Evolutionary conservation across 2,329 filamentous ascomycete genomes (phyloP), one percentile per base, ranked within the genome.

Genomic region (Gnomoniopsis smithogilvyi): DNA sequence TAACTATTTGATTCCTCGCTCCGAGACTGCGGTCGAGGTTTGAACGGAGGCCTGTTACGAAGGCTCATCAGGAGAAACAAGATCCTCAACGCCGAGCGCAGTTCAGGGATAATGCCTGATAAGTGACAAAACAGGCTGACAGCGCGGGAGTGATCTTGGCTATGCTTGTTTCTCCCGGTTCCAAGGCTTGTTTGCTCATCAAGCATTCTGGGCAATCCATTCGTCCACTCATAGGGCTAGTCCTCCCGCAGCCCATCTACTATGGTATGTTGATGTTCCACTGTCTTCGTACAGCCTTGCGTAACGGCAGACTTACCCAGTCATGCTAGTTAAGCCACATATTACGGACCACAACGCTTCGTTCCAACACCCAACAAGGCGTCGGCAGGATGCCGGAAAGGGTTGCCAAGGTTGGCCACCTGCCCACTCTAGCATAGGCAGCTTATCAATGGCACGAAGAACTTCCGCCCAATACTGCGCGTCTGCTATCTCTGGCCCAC

Each of bases 111-210:
- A 6, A 21, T 8, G 30, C 24, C 26, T 54, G 43, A 38, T 54
- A 48, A 54, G 10, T 54, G 52, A 54, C 52, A 54, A 3, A 48
- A 48, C 22, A 8, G 10, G 43, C 46, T 54, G 52, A 54, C 52
- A 47, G 21, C 17, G 26, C n/a, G n/a, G 26, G 43, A 46, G 43
- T 19, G 43, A 46, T 46, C 14, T 46, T 46, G n/a, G 43, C 43
- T n/a, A 21, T 46, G 43, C 43, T 22, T 46, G 43, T 21, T 22
- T 46, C 26, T 46, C 4, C 12, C 36, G 17, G 36, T 12, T 4
- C 6, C 36, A n/a, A 46, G 19, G 43, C 43, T 19, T 46, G 14
- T 26, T 14, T 24, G n/a, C 22, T 30, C 26, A 30, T 4, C 8
- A 30, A 30, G 26, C 26, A 30, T 30, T n/a, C 36, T 10, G 36